A percentile compares a stretch with the other conserved stretches of the same genome.
Conservation (phyloP, 1,139 yeast species). For the Meyerozyma guilliermondii region DNA sequence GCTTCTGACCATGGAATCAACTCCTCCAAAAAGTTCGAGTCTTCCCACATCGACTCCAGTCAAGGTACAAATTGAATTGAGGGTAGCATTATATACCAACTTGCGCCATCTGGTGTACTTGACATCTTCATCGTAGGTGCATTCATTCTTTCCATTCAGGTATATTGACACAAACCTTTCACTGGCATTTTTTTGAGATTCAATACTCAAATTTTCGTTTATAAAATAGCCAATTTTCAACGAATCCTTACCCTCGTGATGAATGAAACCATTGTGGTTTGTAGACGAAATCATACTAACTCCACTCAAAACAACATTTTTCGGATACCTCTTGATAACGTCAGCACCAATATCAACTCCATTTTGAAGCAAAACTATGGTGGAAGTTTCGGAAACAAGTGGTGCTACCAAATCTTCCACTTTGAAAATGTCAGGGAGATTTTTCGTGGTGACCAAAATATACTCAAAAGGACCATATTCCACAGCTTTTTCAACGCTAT, state of each 20-base stretch:
- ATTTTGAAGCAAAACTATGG: slow-evolving; percentile 64
- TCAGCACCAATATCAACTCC: slow-evolving; percentile 72
- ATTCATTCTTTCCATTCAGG: slow-evolving; percentile 36
- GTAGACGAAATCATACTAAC: slow-evolving; percentile 66
- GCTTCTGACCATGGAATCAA: slow-evolving; percentile 7
- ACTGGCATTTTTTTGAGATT: slow-evolving; percentile 11
- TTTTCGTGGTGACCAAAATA: slow-evolving; percentile 65
- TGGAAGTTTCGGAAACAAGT: slow-evolving; percentile 46
- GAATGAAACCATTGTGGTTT: slow-evolving; percentile 47
- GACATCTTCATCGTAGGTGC: slow-evolving; percentile 43
- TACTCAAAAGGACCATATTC: slow-evolving; percentile 55
- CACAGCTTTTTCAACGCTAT: slow-evolving; percentile 41
- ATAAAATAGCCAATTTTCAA: slow-evolving; percentile 53
- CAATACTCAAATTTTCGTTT: slow-evolving; percentile 6
- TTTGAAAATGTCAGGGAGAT: slow-evolving; percentile 60
- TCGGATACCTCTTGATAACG: slow-evolving; percentile 53
- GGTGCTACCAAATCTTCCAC: slow-evolving; percentile 52
- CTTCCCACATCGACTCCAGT: slow-evolving; percentile 13
- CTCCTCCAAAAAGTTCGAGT: slow-evolving; percentile 12
- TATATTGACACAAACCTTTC: slow-evolving; percentile 47
- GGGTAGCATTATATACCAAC: slow-evolving; percentile 62
- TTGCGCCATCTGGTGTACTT: slow-evolving; percentile 66
- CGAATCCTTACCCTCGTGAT: slow-evolving; percentile 49
- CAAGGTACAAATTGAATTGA: slow-evolving; percentile 42
- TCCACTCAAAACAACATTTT: slow-evolving; percentile 57